These are phyloP conservation scores for Solanum sitiens DNA, from an alignment of 257 asterid genomes.

Conservation along the genomic window DNA sequence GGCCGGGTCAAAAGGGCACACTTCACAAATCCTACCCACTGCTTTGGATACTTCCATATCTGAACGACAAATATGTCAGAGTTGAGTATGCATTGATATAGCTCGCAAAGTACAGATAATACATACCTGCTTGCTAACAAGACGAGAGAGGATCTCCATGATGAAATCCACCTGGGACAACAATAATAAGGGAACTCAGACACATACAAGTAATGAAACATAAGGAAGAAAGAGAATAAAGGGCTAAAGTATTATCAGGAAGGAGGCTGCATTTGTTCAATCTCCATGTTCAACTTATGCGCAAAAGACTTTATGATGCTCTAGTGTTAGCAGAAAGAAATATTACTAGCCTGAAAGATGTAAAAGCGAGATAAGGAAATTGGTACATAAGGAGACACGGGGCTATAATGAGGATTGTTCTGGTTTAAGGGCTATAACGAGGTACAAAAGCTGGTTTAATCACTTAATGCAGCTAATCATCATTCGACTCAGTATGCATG, in stretches of 20 bases:
- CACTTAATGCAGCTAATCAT: neutral
- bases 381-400: neutral
- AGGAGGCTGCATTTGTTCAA: neutral
- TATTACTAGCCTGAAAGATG: neutral
- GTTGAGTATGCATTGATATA: neutral
- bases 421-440: neutral
- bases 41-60: constrained; percentile 98
- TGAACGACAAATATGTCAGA: constrained; percentile 20
- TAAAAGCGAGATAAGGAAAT: neutral
- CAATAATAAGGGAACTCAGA: neutral
- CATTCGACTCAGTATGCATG: neutral
- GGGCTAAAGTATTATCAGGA: neutral
- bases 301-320: neutral
- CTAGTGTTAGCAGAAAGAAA: neutral
- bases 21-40: constrained; percentile 95
- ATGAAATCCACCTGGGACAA: constrained; percentile 75
- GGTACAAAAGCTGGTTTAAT: neutral
- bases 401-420: neutral
- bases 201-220: neutral
- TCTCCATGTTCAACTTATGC: neutral
- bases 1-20: constrained; percentile 92
- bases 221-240: neutral
- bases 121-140: constrained; percentile 93
- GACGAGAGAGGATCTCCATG: constrained; percentile 96
- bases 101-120: neutral